phyloP scores from a whole-genome alignment of 352 stramenopile species.

The Phytopythium delawarense region DNA sequence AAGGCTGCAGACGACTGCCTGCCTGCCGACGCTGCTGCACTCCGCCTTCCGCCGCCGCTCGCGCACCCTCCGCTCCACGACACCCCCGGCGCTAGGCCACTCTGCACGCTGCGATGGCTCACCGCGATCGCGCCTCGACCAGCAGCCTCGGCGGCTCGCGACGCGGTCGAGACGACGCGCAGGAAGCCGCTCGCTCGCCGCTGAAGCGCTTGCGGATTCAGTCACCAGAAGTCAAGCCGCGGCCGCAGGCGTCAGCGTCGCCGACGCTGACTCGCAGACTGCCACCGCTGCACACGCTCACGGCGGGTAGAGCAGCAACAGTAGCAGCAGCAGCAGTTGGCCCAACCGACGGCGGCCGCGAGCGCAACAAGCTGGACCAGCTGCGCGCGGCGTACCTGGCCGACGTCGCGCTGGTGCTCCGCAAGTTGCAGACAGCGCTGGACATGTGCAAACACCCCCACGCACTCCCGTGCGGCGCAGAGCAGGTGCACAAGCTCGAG shows the following conservation, averaged over 20 bases:
- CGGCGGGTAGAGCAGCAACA: not conserved
- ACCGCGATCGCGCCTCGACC: not conserved
- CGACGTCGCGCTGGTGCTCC: conserved; percentile 27
- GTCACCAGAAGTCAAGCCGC: not conserved
- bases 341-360: conserved; percentile 2
- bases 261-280: conserved; percentile 10
- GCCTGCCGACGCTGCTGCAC: too few species aligned
- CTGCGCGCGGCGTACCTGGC: conserved; percentile 21
- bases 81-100: not conserved
- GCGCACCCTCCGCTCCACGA: not conserved
- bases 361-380: conserved; percentile 17
- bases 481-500: conserved; percentile 29
- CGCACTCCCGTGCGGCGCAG: conserved; percentile 11
- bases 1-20: not conserved
- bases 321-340: not conserved
- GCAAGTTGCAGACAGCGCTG: conserved; percentile 28
- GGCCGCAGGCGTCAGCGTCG: not conserved
- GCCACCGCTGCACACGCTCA: conserved; percentile 10
- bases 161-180: not conserved
- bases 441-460: conserved; percentile 17
- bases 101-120: not conserved
- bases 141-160: not conserved
- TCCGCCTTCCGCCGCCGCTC: not conserved
- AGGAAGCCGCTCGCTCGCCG: not conserved
- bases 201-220: not conserved